These are phyloP conservation scores for Tephrocybe sp. DNA, from an alignment of 768 basidiomycete species.

Conservation along the genomic window DNA sequence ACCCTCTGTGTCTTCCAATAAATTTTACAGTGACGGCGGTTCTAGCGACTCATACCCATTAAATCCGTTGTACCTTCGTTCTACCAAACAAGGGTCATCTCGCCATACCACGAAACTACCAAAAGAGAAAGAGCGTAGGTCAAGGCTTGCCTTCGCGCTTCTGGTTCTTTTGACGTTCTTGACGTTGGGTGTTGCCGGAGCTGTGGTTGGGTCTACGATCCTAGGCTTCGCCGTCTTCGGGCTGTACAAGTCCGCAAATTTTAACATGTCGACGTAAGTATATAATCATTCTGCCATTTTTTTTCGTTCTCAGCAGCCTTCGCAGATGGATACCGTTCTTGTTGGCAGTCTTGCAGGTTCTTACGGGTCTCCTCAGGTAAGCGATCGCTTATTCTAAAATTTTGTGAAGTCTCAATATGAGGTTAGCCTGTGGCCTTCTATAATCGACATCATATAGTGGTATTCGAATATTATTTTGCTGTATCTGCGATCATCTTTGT, in stretches of 20 bases:
- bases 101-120: slow-evolving; percentile 11
- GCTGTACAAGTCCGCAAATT: slow-evolving; percentile 41
- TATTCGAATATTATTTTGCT: neutral
- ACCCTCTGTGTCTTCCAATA: slow-evolving; percentile 22
- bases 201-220: slow-evolving; percentile 44
- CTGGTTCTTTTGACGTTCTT: slow-evolving; percentile 43
- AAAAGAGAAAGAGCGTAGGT: slow-evolving; percentile 37
- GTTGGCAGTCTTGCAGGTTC: slow-evolving; percentile 39
- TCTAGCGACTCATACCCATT: slow-evolving; percentile 9
- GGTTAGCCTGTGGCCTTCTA: slow-evolving; percentile 40
- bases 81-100: neutral
- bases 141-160: slow-evolving; percentile 44
- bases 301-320: neutral
- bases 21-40: slow-evolving; percentile 6
- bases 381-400: neutral
- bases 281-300: slow-evolving; percentile 1
- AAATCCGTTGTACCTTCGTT: slow-evolving; percentile 12
- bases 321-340: slow-evolving; percentile 46
- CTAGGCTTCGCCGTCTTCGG: slow-evolving; percentile 43
- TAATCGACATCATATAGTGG: slow-evolving; percentile 39
- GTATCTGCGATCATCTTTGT: slow-evolving; percentile 4
- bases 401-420: neutral
- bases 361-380: slow-evolving; percentile 41
- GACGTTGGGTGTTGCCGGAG: slow-evolving; percentile 38
- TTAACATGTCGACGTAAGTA: slow-evolving; percentile 50